Evolutionary conservation across 352 stramenopile genomes (phyloP).

Genomic region (Phytophthora megakarya): DNA sequence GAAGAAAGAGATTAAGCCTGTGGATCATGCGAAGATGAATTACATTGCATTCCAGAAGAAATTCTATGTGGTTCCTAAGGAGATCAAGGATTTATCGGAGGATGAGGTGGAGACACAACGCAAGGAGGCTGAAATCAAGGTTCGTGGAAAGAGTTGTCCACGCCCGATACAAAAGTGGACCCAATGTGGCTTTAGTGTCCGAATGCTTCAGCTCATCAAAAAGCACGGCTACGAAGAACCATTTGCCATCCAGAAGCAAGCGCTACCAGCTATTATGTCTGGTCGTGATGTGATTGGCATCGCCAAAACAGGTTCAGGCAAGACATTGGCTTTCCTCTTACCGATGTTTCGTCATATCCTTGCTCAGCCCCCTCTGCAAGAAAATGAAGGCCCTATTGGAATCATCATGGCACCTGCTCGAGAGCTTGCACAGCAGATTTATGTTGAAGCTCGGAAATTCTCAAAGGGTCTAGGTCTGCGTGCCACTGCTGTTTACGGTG

Average conservation of each 20-base stretch:
- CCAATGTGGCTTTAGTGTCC: constrained; percentile 97
- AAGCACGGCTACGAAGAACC: constrained; percentile 94
- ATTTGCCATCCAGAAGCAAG: constrained; percentile 98
- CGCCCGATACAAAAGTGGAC: constrained; percentile 96
- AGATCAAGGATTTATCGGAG: constrained; percentile 90
- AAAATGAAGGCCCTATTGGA: constrained; percentile 97
- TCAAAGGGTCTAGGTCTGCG: constrained; percentile 91
- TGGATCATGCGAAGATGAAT: constrained; percentile 96
- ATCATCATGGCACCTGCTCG: constrained; percentile 98
- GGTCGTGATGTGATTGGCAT: constrained; percentile 99
- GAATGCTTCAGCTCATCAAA: constrained; percentile 94
- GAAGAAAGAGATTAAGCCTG: constrained; percentile 94
- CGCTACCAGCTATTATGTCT: constrained; percentile 98
- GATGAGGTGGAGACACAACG: constrained; percentile 83
- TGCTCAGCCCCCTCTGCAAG: constrained; percentile 87
- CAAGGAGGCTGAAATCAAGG: constrained; percentile 94
- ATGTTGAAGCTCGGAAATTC: constrained; percentile 95
- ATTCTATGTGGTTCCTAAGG: constrained; percentile 97
- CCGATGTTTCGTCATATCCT: constrained; percentile 97
- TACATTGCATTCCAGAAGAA: constrained; percentile 99
- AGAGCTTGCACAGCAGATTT: constrained; percentile 99
- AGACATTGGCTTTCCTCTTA: constrained; percentile 91
- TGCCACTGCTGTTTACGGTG: constrained; percentile 96
- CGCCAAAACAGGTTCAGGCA: constrained; percentile 96
- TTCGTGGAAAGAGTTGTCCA: constrained; percentile 97